Percentiles rank a stretch among this genome's conserved stretches.
These are phyloP conservation scores for Pontederia paniculata DNA, from an alignment of 176 grass and related monocot genomes.

Conservation along the genomic window DNA sequence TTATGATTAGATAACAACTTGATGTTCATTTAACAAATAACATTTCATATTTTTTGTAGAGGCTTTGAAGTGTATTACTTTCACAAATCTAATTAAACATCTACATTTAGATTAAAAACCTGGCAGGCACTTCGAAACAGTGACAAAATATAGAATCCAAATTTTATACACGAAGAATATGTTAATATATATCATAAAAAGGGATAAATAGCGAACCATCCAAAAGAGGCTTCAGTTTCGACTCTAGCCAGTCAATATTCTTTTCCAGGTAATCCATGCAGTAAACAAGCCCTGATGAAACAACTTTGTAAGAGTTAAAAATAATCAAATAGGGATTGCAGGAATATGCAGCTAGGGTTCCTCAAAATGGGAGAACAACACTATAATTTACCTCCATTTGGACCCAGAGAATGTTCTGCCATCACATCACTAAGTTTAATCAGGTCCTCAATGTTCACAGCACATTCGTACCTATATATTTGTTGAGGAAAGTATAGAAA, in stretches of 20 bases:
- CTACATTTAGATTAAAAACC: no score
- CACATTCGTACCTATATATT: conserved; percentile 64
- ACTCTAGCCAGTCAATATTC: conserved; percentile 87
- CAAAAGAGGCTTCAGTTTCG: conserved; percentile 78
- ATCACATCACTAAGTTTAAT: conserved; percentile 91
- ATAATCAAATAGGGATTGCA: conserved; percentile 1
- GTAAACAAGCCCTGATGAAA: conserved; percentile 68
- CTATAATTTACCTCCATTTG: conserved; percentile 63
- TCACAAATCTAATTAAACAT: no score
- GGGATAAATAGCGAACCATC: conserved; percentile 36
- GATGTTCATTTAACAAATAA: no score
- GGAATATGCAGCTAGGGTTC: neutral
- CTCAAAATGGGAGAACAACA: neutral
- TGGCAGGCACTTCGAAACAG: no score
- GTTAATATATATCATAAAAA: neutral
- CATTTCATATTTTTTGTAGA: no score
- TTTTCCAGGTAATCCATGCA: conserved; percentile 99
- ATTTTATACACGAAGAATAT: no score
- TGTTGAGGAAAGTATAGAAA: conserved; percentile 31
- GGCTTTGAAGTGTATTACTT: no score
- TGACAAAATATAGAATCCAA: no score
- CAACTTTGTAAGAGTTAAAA: neutral
- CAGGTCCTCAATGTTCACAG: conserved; percentile 83
- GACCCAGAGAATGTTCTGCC: conserved; percentile 80
- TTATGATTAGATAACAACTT: no score